Conservation (phyloP, 768 basidiomycete species). For the Phylloporus rhodoxanthus region DNA sequence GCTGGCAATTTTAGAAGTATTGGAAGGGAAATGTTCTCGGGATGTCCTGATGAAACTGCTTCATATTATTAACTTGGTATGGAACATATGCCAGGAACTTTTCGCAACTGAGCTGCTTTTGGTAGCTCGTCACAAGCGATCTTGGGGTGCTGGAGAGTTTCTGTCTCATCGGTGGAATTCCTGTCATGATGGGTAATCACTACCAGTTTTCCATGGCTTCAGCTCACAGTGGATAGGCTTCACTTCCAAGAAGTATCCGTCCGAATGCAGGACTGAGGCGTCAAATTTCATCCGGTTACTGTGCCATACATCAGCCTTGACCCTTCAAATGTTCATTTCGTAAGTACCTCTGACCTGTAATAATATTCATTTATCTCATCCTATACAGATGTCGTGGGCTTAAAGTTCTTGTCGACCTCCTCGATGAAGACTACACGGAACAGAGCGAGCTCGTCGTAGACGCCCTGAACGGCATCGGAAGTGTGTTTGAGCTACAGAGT, state of each 20-base stretch:
- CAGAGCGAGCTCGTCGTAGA: conserved; percentile 89
- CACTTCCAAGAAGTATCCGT: conserved; percentile 89
- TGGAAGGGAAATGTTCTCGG: conserved; percentile 80
- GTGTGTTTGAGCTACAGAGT: conserved; percentile 92
- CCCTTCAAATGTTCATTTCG: conserved; percentile 99
- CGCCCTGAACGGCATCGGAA: conserved; percentile 89
- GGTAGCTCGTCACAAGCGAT: conserved; percentile 62
- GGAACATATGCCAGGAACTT: background rate
- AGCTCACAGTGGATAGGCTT: conserved; percentile 49
- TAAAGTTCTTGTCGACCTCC: conserved; percentile 88
- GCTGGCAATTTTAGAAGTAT: conserved; percentile 88
- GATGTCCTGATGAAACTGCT: conserved; percentile 83
- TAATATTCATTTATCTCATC: background rate
- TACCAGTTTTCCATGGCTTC: background rate
- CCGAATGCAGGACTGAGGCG: conserved; percentile 91
- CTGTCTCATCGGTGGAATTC: conserved; percentile 92
- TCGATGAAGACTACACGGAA: conserved; percentile 93
- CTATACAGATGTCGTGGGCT: conserved; percentile 80
- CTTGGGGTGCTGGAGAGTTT: conserved; percentile 89
- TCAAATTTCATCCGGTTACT: conserved; percentile 91
- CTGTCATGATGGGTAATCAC: conserved; percentile 81
- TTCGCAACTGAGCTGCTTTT: background rate
- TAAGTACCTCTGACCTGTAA: conserved; percentile 38
- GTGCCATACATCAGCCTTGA: conserved; percentile 88
- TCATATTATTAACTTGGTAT: conserved; percentile 83